Percentiles rank a stretch among this genome's conserved stretches.
Conservation (phyloP, 352 stramenopile genomes). For the Globisporangium lucens region DNA sequence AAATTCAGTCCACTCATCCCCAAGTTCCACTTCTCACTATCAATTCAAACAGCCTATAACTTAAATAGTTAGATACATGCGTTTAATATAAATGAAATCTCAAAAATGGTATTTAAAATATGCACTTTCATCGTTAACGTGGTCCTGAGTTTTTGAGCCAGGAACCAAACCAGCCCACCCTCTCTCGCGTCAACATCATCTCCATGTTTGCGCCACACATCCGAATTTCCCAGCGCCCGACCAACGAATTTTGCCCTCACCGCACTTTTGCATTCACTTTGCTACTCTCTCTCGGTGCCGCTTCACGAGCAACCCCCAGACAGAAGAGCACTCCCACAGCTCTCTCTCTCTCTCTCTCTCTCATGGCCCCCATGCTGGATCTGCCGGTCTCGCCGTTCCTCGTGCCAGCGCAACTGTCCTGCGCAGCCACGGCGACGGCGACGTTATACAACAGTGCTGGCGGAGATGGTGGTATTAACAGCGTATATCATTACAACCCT, state of each 20-base stretch:
- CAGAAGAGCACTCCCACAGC: background rate
- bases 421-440: background rate
- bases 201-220: conserved; percentile 3
- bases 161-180: background rate
- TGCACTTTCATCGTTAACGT: background rate
- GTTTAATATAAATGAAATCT: background rate
- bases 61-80: no score
- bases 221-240: background rate
- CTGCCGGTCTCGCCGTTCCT: conserved; percentile 11
- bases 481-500: background rate
- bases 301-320: background rate
- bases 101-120: background rate
- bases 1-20: conserved; percentile 3
- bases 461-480: no score
- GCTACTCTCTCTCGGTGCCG: background rate
- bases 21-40: background rate
- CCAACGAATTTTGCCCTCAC: conserved; percentile 1
- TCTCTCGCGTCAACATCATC: background rate
- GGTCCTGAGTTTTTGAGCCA: background rate
- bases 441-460: background rate
- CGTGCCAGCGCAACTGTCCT: background rate
- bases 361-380: conserved; percentile 3
- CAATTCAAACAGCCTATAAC: background rate
- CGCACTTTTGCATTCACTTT: background rate
- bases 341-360: background rate